Evolutionary conservation across 768 basidiomycete species (phyloP), one percentile per base, ranked within the genome.

Genomic region (Russula olivacea): DNA sequence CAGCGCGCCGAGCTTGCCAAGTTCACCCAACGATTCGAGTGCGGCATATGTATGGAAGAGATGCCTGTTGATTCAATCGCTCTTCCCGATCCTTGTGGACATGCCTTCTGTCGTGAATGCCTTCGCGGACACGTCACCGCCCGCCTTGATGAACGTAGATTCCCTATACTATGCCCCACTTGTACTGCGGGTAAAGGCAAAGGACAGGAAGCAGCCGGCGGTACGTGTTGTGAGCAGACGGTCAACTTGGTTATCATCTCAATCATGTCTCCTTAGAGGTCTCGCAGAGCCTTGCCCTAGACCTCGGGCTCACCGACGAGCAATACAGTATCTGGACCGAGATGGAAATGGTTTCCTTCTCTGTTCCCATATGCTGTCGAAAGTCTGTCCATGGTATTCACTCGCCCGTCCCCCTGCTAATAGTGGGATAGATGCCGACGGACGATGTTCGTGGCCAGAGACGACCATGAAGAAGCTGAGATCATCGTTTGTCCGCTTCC

Each of bases 31-130:
- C 34, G 21, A 19, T 58, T 71, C 66, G 74, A 75, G 28, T 28
- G 28, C 28, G 28, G 28, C 28, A 28, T 28, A 28, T 28, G 28
- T 9, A 75, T 88, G 62, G 86, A 88, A 17, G 69, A 76, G 1
- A 69, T 75, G 48, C 74, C 78, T 0, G 74, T 76, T 49, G 79
- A 82, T 51, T 67, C 72, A 43, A 74, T 79, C 15, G 76, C 80
- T 21, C 68, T 66, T n/a, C 68, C 84, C 15, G 76, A 72, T 10
- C 70, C 32, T 2, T 88, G 86, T 65, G 65, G 66, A 12, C 86
- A 88, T 68, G 64, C 63, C 17, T 81, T 82, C 69, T 88, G 87
- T 71, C 74, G 81, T 53, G 69, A 73, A 2, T 88, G 87, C 68
- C 64, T 86, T 54, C 73, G 70, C 58, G 65, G 63, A 4, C 78